These are phyloP conservation scores for Trichoderma endophyticum DNA, from an alignment of 2,329 filamentous ascomycete species.

Conservation along the genomic window DNA sequence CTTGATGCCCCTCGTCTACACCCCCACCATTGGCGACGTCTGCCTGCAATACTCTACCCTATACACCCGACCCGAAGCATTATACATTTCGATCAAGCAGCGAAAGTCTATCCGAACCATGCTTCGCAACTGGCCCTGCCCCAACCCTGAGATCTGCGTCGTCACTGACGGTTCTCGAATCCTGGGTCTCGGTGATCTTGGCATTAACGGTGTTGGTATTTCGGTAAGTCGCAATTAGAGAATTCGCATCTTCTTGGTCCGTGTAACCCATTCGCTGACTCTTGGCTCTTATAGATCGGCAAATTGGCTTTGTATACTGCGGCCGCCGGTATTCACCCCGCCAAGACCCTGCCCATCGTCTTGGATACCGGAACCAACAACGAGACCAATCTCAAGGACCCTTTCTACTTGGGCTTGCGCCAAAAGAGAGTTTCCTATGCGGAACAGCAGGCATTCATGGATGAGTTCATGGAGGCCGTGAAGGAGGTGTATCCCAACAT, in stretches of 20 bases:
- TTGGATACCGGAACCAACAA: conserved; percentile 66
- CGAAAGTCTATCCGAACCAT: conserved; percentile 85
- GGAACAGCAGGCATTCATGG: conserved; percentile 87
- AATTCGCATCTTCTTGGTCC: background rate
- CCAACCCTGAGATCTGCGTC: conserved; percentile 89
- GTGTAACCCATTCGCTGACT: background rate
- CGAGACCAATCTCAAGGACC: conserved; percentile 62
- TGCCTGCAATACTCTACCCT: conserved; percentile 95
- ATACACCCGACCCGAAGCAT: conserved; percentile 89
- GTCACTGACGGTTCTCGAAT: conserved; percentile 94
- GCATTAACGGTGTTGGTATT: conserved; percentile 96
- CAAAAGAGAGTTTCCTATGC: conserved; percentile 73
- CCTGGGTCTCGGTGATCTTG: conserved; percentile 88
- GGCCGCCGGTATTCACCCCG: conserved; percentile 90
- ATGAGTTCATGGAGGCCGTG: conserved; percentile 93
- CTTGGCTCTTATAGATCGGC: conserved; percentile 58
- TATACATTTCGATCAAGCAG: conserved; percentile 96
- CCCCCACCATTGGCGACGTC: conserved; percentile 89
- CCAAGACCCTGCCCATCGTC: conserved; percentile 72
- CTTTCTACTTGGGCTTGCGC: conserved; percentile 85
- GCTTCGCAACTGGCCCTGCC: conserved; percentile 88
- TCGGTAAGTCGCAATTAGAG: conserved; percentile 56
- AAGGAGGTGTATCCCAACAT: conserved; percentile 67
- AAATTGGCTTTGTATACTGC: conserved; percentile 94
- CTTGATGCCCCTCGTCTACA: conserved; percentile 82